Evolutionary conservation across 306 rosid genomes (phyloP).

Genomic region (Acacia melanoxylon): DNA sequence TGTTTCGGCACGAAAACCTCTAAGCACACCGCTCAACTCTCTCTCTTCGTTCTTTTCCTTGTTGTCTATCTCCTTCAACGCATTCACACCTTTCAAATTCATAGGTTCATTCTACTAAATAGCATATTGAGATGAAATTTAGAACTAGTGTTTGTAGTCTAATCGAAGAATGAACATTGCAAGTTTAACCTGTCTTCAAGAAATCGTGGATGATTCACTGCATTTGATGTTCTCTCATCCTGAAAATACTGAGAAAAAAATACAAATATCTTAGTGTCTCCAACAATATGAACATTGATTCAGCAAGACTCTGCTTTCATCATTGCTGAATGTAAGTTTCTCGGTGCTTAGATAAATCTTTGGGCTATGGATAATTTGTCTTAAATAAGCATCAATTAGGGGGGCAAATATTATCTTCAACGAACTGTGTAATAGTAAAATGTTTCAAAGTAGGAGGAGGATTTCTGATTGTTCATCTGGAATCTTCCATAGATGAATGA

Average conservation of each 20-base stretch:
- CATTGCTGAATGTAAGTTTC: not conserved
- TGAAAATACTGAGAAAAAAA: slow-evolving; percentile 30
- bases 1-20: slow-evolving; percentile 69
- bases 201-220: slow-evolving; percentile 19
- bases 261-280: not conserved
- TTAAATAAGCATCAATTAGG: not conserved
- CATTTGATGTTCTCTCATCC: slow-evolving; percentile 47
- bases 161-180: not conserved
- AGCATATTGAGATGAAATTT: not conserved
- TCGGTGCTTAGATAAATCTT: not conserved
- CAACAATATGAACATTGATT: slow-evolving; percentile 9
- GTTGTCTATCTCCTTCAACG: slow-evolving; percentile 22
- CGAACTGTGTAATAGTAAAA: not conserved
- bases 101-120: slow-evolving; percentile 13
- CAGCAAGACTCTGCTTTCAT: not conserved
- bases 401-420: not conserved
- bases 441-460: not conserved
- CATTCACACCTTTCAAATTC: not conserved
- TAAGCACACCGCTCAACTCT: slow-evolving; percentile 69
- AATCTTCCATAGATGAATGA: too few species aligned
- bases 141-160: not conserved
- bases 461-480: too few species aligned
- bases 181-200: slow-evolving; percentile 22
- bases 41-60: slow-evolving; percentile 51
- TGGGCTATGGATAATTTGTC: not conserved